A percentile compares a stretch with the other conserved stretches of the same genome.
Conservation (phyloP, 306 rosid genomes). For the Citrullus amarus region DNA sequence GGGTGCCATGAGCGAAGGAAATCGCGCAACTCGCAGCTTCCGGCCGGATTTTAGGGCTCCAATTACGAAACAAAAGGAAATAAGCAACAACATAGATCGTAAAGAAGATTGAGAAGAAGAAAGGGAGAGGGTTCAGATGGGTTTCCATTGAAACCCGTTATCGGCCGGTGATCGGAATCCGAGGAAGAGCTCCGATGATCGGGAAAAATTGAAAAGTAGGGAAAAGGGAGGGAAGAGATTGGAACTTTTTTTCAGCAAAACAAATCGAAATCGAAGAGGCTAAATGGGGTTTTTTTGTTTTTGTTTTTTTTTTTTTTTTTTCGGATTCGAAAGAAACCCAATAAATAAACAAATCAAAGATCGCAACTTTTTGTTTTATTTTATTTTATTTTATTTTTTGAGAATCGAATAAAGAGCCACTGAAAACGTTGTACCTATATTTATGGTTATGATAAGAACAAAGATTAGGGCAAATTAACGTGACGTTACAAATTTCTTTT, state of each 20-base stretch:
- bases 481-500: too few relatives aligned
- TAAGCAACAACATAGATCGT: conserved; percentile 38
- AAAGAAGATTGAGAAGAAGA: conserved; percentile 44
- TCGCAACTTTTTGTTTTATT: background rate
- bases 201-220: background rate
- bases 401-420: background rate
- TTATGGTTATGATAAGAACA: too few relatives aligned
- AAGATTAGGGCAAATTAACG: too few relatives aligned
- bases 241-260: background rate
- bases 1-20: conserved; percentile 73
- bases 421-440: background rate
- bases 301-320: background rate
- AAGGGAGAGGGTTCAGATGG: conserved; percentile 16
- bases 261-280: background rate
- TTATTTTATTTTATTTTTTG: background rate
- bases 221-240: background rate
- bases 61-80: conserved; percentile 45
- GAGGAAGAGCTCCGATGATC: background rate
- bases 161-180: background rate
- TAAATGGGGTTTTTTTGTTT: too few relatives aligned
- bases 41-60: conserved; percentile 70
- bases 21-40: conserved; percentile 74
- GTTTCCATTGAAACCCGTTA: conserved; percentile 13
- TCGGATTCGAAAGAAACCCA: background rate
- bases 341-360: background rate